Evolutionary conservation across 2,329 filamentous ascomycete genomes (phyloP), one percentile per base, ranked within the genome.

Genomic region (Cladosporium oxysporum): DNA sequence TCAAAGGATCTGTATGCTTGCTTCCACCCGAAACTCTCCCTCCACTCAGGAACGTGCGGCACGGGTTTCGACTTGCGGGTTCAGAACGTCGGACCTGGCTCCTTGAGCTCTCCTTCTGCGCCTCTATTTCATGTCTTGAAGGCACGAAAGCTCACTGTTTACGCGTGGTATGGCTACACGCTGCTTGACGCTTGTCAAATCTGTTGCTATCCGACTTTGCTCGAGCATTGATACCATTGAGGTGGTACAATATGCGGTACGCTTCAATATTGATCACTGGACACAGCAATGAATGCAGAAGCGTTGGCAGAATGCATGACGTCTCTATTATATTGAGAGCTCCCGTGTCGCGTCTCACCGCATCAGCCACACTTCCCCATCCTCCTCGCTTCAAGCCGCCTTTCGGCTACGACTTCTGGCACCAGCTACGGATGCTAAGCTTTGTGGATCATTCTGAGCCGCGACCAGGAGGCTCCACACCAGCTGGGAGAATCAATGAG

Each of bases 241-340:
- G 8, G 41, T 47, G 4, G 41, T 12, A 47, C 41, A 21, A 3
- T 10, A 47, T 47, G 41, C 41, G n/a, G 41, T 8, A 5, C 5
- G 41, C 41, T 12, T 21, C 41, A 47, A 21, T 47, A 47, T 23
- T 12, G 41, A 11, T 8, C 14, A 47, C 41, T 47, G 8, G n/a
- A 47, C 21, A 5, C n/a, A 47, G n/a, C 41, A 47, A 47, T 23
- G 41, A 47, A 47, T 23, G 41, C 41, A 47, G 8, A 47, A 10
- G n/a, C 41, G 21, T 21, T 21, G 29, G 37, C 35, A 63, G 23
- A 57, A 63, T 63, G 61, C 18, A 63, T 63, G 61, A 63, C 61
- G 61, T 63, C 61, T 63, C 61, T 29, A 63, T 55, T 57, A 57
- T 26, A 63, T 63, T 57, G 35, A 29, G 33, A 29, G 26, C 50